Base-by-base conservation (phyloP, 2,329 filamentous ascomycete species). In the Ascochyta lentis region DNA sequence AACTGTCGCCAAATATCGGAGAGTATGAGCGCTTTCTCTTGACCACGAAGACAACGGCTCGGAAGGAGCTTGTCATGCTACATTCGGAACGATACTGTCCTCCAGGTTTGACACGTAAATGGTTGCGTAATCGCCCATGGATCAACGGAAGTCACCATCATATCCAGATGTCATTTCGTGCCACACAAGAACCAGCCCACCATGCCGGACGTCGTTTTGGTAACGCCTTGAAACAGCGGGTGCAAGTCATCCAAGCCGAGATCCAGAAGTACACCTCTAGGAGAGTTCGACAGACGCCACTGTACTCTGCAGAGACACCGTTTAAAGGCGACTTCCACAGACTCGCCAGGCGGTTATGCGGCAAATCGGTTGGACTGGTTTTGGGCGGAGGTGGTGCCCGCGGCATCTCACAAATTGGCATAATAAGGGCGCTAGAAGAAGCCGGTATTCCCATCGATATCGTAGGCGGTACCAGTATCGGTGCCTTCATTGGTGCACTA, bases 131-230 rank as follows among this genome's bases (percentile, higher is more conserved):
- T 68, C 89, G 95, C 1, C 88, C 96, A 59, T 99, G 95, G 95
- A 95, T 99, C 76, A 99, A 98, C 64, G 95, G 95, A 15, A 94
- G 94, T 5, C 96, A 99, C 73, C 95, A 96, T 70, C 95, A 99
- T 66, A 90, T 99, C 12, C 95, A 99, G 69, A 98, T 99, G 95
- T 84, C 90, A 0, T 94, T 95, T 74, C 86, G 89, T 35, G 83
- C 88, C 3, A 89, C 90, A 41, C 80, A 88, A 1, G 88, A 96
- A 61, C 90, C 92, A 3, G 86, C 90, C 0, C 89, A 92, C 67
- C 85, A 89, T 19, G 87, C 88, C 13, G 84, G 86, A 1, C 91
- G 92, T 65, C 89, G 89, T 47, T 89, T 96, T 15, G 92, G 94
- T 0, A 90, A 89, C 4, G 92, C 89, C 0, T 79, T 99, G 57